Evolutionary conservation across 208 protist species (phyloP).

Genomic region (Angomonas ambiguus): DNA sequence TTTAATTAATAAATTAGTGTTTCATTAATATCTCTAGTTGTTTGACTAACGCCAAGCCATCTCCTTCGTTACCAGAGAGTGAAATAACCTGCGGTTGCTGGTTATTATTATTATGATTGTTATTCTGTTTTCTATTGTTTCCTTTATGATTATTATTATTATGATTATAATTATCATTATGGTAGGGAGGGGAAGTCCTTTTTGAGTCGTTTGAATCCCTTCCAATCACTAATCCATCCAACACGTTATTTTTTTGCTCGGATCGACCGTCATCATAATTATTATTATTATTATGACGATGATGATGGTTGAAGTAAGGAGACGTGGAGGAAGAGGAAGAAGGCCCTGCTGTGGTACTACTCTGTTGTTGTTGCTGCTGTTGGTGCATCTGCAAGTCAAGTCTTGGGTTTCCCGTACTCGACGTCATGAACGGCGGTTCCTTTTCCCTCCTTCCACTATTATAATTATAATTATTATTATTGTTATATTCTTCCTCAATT

Average conservation of each 20-base stretch:
- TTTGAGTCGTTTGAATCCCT: too few species aligned
- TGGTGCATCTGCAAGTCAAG: neutral
- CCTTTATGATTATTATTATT: slow-evolving; percentile 1
- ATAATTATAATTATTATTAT: slow-evolving; percentile 5
- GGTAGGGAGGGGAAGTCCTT: neutral
- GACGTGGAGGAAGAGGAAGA: too few species aligned
- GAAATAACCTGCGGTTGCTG: neutral
- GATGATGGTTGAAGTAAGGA: neutral
- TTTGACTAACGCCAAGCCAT: neutral
- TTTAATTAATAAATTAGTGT: neutral
- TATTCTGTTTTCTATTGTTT: neutral
- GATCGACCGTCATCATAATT: neutral
- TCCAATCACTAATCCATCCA: too few species aligned
- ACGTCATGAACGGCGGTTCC: neutral
- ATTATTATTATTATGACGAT: slow-evolving; percentile 4
- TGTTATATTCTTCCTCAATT: neutral
- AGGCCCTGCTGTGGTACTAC: too few species aligned
- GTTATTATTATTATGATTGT: neutral
- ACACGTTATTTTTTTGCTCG: too few species aligned
- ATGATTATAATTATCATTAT: slow-evolving; percentile 7
- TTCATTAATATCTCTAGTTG: neutral
- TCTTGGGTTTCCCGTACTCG: neutral
- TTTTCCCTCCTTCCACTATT: neutral
- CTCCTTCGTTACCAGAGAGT: neutral
- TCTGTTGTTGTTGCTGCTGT: neutral